Conservation (phyloP, 2,329 filamentous ascomycete species). For the Monosporascus cannonballus region DNA sequence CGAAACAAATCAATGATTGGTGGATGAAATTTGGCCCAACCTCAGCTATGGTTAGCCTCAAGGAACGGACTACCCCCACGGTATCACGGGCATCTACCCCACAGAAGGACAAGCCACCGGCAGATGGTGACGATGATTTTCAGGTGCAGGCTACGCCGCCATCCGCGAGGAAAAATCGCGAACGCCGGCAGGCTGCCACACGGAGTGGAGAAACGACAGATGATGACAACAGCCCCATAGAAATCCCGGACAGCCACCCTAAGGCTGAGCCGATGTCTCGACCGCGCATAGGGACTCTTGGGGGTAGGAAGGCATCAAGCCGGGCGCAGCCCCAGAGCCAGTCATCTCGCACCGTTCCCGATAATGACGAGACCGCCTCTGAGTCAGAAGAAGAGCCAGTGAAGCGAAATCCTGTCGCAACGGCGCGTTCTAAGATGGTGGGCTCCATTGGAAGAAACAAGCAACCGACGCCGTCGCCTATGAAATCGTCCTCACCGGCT, state of each 20-base stretch:
- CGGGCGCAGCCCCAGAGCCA: constrained; percentile 11
- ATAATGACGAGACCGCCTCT: constrained; percentile 23
- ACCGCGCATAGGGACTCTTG: constrained; percentile 14
- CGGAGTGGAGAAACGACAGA: constrained; percentile 9
- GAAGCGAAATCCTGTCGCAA: constrained; percentile 7
- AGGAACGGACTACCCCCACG: constrained; percentile 5
- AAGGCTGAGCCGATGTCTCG: constrained; percentile 7
- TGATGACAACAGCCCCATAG: constrained; percentile 13
- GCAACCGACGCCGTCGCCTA: constrained; percentile 18
- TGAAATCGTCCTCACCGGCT: constrained; percentile 16
- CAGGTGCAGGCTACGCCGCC: constrained; percentile 44
- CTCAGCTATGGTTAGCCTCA: constrained; percentile 16
- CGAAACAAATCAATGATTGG: constrained; percentile 39
- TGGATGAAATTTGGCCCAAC: constrained; percentile 37
- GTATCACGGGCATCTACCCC: constrained; percentile 7
- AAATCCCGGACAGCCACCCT: constrained; percentile 13
- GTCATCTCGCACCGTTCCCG: constrained; percentile 16
- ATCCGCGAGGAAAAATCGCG: constrained; percentile 22
- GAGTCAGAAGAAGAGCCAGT: constrained; percentile 21
- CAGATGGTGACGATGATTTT: constrained; percentile 42
- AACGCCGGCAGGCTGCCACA: constrained; percentile 1
- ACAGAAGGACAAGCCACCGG: constrained; percentile 9
- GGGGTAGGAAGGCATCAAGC: constrained; percentile 7
- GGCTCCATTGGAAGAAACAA: constrained; percentile 17
- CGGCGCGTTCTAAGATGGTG: constrained; percentile 8